Base-by-base conservation (phyloP, 257 asterid genomes). In the Plantago ovata region DNA sequence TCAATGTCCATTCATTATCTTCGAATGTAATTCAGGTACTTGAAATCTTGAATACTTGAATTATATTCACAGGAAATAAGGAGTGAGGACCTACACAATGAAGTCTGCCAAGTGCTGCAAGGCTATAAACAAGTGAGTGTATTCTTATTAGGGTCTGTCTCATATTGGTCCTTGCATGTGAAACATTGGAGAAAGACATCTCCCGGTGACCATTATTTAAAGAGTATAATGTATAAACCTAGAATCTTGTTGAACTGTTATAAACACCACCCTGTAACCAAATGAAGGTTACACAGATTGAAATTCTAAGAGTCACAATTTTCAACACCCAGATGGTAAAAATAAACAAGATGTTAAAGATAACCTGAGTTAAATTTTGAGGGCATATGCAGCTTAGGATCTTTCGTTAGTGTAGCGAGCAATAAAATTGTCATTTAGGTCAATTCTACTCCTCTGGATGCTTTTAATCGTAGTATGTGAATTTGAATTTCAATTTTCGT, bases 41-140 rank as follows among this genome's bases (percentile, higher is more conserved):
- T 36, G 46, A n/a, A n/a, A n/a, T n/a, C 38, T 18, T 55, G 61
- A 75, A 62, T 66, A 49, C 15, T 28, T 56, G 10, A 46, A 46
- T 45, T 74, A 46, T 48, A 20, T 68, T 73, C 19, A 28, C 78
- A 93, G 99, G 93, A 86, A 82, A 93, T 93, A 71, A 82, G 89
- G 83, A 93, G 96, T 20, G 85, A 77, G 73, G 96, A 89, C 54
- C 72, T 93, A 63, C 95, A 78, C 76, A 86, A 81, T 54, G 96
- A 93, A 72, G 79, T 93, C 40, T 75, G 86, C 81, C 95, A 82
- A 72, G 99, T 93, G 70, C 69, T 93, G 81, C 90, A 80, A 57
- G 96, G 97, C 52, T 86, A 86, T 72, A 93, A 84, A 77, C 95
- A 79, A 73, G 99, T 93, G 73, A 82, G 95, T 14, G 38, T 41